A percentile compares a stretch with the other conserved stretches of the same genome.
phyloP scores from a whole-genome alignment of 371 early-diverging fungal genomes.

The Mucor irregularis region DNA sequence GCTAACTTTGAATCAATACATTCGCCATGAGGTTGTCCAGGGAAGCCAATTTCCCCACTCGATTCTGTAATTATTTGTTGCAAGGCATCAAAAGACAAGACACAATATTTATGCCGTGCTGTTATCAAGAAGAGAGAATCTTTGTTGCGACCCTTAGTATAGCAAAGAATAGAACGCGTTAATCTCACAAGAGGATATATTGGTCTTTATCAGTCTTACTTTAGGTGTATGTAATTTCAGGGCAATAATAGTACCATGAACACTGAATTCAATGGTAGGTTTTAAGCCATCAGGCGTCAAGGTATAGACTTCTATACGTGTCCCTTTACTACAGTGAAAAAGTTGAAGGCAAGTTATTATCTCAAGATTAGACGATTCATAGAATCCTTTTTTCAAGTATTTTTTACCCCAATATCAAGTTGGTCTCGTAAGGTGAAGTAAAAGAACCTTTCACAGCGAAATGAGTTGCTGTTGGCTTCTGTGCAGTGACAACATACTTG shows the following conservation, averaged over 20 bases:
- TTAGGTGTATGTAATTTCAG: slow-evolving; percentile 58
- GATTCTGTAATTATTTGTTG: slow-evolving; percentile 62
- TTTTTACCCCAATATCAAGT: slow-evolving; percentile 71
- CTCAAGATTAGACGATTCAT: not conserved
- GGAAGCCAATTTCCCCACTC: slow-evolving; percentile 61
- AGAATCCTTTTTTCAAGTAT: too few species aligned
- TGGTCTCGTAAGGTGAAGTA: slow-evolving; percentile 63
- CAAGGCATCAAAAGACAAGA: slow-evolving; percentile 58
- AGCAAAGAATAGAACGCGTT: slow-evolving; percentile 8
- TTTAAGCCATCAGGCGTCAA: slow-evolving; percentile 63
- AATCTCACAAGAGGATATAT: not conserved
- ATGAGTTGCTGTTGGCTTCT: slow-evolving; percentile 52
- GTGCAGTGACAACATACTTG: slow-evolving; percentile 57
- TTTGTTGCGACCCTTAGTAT: slow-evolving; percentile 40
- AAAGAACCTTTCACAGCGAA: slow-evolving; percentile 66
- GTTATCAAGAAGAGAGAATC: slow-evolving; percentile 65
- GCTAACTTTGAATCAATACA: slow-evolving; percentile 35
- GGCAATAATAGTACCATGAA: slow-evolving; percentile 72
- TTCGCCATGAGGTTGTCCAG: slow-evolving; percentile 50
- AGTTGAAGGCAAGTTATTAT: not conserved
- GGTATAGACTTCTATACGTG: slow-evolving; percentile 71
- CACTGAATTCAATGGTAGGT: slow-evolving; percentile 63
- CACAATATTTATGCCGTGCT: slow-evolving; percentile 56
- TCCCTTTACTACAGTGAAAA: slow-evolving; percentile 59
- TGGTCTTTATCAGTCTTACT: slow-evolving; percentile 34